Evolutionary conservation across 495 filamentous ascomycete genomes (phyloP).

Genomic region (Hypoxylon lienhwacheense): DNA sequence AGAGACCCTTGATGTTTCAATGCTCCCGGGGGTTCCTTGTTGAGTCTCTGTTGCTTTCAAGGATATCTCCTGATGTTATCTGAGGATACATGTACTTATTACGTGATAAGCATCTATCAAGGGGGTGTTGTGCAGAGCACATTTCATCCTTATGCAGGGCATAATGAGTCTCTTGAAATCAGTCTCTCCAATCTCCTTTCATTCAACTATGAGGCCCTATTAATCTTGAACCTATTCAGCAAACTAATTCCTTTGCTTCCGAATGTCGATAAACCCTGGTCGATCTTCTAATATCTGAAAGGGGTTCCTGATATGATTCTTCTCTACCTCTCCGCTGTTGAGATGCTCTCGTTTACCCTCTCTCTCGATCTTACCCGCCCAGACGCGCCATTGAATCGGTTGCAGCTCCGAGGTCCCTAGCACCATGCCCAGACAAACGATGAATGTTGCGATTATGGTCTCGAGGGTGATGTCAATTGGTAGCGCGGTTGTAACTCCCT

Average conservation of each 20-base stretch:
- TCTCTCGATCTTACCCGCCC: slow-evolving; percentile 80
- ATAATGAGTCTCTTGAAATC: not conserved
- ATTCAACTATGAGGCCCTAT: slow-evolving; percentile 2
- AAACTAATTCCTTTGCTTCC: slow-evolving; percentile 75
- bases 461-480: slow-evolving; percentile 80
- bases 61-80: no score
- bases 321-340: slow-evolving; percentile 61
- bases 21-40: no score
- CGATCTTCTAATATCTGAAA: slow-evolving; percentile 50
- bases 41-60: no score
- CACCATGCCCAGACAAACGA: slow-evolving; percentile 71
- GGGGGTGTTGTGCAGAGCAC: no score
- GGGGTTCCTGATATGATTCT: slow-evolving; percentile 56
- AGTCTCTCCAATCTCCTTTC: not conserved
- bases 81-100: no score
- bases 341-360: slow-evolving; percentile 71
- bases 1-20: no score
- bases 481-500: slow-evolving; percentile 44
- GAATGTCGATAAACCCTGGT: slow-evolving; percentile 56
- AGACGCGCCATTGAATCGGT: slow-evolving; percentile 79
- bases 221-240: slow-evolving; percentile 64
- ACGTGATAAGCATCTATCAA: no score
- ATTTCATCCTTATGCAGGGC: not conserved
- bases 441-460: slow-evolving; percentile 68
- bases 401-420: slow-evolving; percentile 67